Conservation (phyloP, 371 early-diverging fungal genomes). For the Cokeromyces recurvatus region DNA sequence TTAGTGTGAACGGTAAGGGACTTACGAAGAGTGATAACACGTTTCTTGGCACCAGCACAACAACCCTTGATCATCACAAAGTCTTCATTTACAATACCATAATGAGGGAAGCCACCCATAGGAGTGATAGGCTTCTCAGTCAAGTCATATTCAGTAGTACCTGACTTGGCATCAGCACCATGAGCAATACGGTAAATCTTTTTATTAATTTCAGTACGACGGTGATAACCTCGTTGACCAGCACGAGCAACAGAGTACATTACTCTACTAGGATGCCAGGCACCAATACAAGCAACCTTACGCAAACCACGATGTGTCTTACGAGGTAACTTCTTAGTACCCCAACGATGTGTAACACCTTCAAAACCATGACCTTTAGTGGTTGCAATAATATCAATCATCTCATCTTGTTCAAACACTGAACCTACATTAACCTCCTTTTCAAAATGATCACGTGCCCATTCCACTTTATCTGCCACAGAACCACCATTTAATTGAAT, state of each 20-base stretch:
- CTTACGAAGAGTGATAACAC: constrained; percentile 99
- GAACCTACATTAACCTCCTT: constrained; percentile 89
- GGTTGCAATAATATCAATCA: constrained; percentile 98
- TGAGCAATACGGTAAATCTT: constrained; percentile 99
- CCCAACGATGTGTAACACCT: constrained; percentile 99
- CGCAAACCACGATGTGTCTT: constrained; percentile 99
- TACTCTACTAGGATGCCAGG: constrained; percentile 99
- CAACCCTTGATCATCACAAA: constrained; percentile 99
- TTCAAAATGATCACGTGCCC: constrained; percentile 96
- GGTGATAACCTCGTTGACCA: constrained; percentile 99
- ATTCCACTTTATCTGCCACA: constrained; percentile 97
- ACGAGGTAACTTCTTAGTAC: constrained; percentile 99
- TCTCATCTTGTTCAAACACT: constrained; percentile 97
- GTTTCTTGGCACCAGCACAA: constrained; percentile 97
- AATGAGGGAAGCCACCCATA: constrained; percentile 99
- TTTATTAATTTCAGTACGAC: constrained; percentile 99
- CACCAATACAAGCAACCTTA: constrained; percentile 99
- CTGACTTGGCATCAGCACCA: constrained; percentile 81
- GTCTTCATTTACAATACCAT: constrained; percentile 98
- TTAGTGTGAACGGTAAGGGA: constrained; percentile 91
- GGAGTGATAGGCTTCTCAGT: constrained; percentile 98
- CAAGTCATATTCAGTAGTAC: constrained; percentile 97
- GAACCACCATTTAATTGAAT: constrained; percentile 99
- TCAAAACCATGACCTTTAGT: constrained; percentile 99
- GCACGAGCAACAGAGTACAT: constrained; percentile 99